A percentile compares a stretch with the other conserved stretches of the same genome.
phyloP scores from a whole-genome alignment of 2,329 filamentous ascomycete species.

The Knufia fluminis region DNA sequence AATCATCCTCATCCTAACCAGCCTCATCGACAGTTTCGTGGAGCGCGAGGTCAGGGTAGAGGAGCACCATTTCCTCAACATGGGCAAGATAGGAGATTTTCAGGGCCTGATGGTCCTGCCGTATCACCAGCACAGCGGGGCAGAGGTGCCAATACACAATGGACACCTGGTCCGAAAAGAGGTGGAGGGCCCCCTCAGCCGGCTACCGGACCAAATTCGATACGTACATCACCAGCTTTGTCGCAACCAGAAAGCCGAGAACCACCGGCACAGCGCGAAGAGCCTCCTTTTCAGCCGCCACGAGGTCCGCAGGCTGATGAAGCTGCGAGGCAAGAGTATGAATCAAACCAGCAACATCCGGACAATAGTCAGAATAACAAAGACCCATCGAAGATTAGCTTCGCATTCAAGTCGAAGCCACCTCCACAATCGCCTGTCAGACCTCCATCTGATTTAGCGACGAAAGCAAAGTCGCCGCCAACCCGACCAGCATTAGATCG shows the following conservation, averaged over 20 bases:
- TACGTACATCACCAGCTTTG: constrained; percentile 26
- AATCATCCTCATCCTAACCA: constrained; percentile 46
- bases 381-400: constrained; percentile 69
- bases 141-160: constrained; percentile 55
- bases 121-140: constrained; percentile 35
- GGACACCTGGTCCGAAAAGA: constrained; percentile 52
- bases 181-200: constrained; percentile 24
- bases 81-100: constrained; percentile 21
- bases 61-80: constrained; percentile 46
- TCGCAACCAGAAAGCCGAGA: constrained; percentile 28
- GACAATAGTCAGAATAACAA: constrained; percentile 44
- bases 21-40: constrained; percentile 41
- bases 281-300: constrained; percentile 53
- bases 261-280: constrained; percentile 41
- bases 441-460: constrained; percentile 41
- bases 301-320: constrained; percentile 60
- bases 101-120: constrained; percentile 10
- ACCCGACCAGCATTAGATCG: constrained; percentile 30
- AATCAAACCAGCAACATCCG: constrained; percentile 44
- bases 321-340: constrained; percentile 46
- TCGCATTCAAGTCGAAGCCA: constrained; percentile 78
- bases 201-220: constrained; percentile 28
- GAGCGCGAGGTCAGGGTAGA: constrained; percentile 48
- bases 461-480: constrained; percentile 24
- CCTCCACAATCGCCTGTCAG: constrained; percentile 46